Evolutionary conservation across 2,329 filamentous ascomycete species (phyloP).

Genomic region (Nothophaeocryptopus gaeumannii): DNA sequence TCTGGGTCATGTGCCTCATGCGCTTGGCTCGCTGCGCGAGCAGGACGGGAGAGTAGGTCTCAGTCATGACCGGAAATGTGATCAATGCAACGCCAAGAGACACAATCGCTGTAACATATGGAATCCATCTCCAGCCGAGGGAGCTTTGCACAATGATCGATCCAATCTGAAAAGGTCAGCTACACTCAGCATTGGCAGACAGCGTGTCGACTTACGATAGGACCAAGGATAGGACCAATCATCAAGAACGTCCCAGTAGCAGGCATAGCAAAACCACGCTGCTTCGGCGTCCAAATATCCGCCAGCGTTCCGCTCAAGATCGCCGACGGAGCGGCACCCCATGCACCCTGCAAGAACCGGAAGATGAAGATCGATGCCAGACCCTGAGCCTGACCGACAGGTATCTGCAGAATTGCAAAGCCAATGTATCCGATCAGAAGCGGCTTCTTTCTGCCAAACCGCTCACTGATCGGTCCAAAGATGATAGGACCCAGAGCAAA

Average conservation of each 20-base stretch:
- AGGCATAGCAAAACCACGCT: conserved; percentile 53
- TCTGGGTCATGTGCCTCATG: conserved; percentile 24
- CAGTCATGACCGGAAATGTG: conserved; percentile 45
- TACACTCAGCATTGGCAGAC: conserved; percentile 32
- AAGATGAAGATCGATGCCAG: conserved; percentile 44
- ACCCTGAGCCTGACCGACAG: conserved; percentile 42
- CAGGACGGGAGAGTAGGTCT: conserved; percentile 55
- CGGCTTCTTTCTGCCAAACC: conserved; percentile 50
- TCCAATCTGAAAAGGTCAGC: conserved; percentile 15
- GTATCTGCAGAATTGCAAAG: conserved; percentile 40
- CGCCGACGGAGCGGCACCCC: conserved; percentile 43
- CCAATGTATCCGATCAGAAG: conserved; percentile 36
- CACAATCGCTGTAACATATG: conserved; percentile 44
- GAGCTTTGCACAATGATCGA: conserved; percentile 42
- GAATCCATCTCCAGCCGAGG: conserved; percentile 43
- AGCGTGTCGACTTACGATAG: conserved; percentile 41
- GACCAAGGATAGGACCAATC: conserved; percentile 59
- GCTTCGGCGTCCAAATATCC: conserved; percentile 43
- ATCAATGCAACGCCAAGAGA: conserved; percentile 39
- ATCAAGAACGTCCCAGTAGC: conserved; percentile 66
- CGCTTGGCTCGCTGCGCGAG: conserved; percentile 38
- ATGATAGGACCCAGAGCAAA: conserved; percentile 52
- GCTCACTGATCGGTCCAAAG: conserved; percentile 50
- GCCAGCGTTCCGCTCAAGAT: conserved; percentile 47
- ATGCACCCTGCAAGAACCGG: conserved; percentile 44